Evolutionary conservation across 371 early-diverging fungal species (phyloP).

Genomic region (Choanephora cucurbitarum): DNA sequence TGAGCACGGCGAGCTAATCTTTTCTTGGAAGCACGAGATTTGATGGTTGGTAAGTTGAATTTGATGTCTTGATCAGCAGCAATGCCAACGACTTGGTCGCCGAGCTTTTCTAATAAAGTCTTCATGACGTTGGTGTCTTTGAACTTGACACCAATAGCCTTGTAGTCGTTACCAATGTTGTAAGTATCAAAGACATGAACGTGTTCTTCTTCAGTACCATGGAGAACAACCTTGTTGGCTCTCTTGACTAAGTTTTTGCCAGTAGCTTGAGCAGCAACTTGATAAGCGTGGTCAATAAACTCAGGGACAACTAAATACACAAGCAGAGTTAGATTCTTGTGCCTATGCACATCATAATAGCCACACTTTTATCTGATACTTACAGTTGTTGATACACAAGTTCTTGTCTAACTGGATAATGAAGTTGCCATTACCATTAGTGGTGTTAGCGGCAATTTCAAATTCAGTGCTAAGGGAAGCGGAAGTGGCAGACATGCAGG

Average conservation of each 20-base stretch:
- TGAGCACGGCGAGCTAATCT: constrained; percentile 21
- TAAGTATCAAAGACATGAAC: constrained; percentile 25
- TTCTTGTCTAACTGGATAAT: constrained; percentile 24
- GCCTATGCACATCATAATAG: too few relatives aligned
- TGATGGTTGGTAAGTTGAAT: constrained; percentile 26
- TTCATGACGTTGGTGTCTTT: constrained; percentile 19
- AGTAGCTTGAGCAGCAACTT: constrained; percentile 10
- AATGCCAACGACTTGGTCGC: constrained; percentile 22
- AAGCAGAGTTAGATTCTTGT: too few relatives aligned
- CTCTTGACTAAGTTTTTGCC: constrained; percentile 4
- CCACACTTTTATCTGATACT: not conserved
- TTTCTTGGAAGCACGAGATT: constrained; percentile 14
- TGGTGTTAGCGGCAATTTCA: not conserved
- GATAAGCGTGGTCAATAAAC: constrained; percentile 25
- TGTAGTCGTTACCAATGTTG: constrained; percentile 28
- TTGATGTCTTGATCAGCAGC: constrained; percentile 36
- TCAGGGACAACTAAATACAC: constrained; percentile 26
- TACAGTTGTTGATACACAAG: constrained; percentile 28
- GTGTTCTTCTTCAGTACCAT: constrained; percentile 9
- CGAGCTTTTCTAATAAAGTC: constrained; percentile 6
- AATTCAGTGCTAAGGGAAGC: not conserved
- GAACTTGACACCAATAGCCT: constrained; percentile 31
- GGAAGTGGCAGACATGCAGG: constrained; percentile 4
- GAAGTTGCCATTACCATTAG: constrained; percentile 1
- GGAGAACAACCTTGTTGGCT: constrained; percentile 8